Base-by-base conservation (phyloP, 371 early-diverging fungal genomes). In the Mucor piriformis region DNA sequence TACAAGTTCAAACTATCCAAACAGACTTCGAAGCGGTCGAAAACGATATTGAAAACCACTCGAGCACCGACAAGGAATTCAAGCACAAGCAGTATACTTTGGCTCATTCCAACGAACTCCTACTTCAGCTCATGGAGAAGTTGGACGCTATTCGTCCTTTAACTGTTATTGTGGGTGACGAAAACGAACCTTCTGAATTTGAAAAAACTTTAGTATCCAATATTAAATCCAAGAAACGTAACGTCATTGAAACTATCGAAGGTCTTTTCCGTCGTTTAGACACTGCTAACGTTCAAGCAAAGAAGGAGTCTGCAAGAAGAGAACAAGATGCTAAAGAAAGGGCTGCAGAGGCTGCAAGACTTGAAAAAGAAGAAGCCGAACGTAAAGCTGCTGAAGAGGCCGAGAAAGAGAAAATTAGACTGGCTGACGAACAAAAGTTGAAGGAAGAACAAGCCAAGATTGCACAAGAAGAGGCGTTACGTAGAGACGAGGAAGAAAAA, bases 131-230 rank as follows among this genome's bases (percentile, higher is more conserved):
- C 2, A 59, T 78, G 64, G 78, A 78, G 16, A 61, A 71, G 16
- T 48, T 78, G 1, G 78, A 78, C 29, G 68, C 75, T 11, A 71
- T 78, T 42, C 61, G 65, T 42, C 78, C 78, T 16, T 52, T 56
- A 29, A 54, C 53, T 13, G 63, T 59, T 8, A 59, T 78, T 57
- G 42, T 73, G 32, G 65, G 61, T 29, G 34, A 32, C 6, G 46
- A 57, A 29, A 37, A 50, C 3, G 48, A 60, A 7, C 65, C 66
- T 11, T 67, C 60, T 13, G 54, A 51, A 2, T 62, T 55, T 57
- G 77, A 77, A 33, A 24, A 51, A 2, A 16, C 37, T 1, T 33
- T 71, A n/a, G 61, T 71, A 0, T 38, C 69, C n/a, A 58, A 63
- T 23, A 42, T 77, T 23, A 73, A 72, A 42, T 16, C 54, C 15